A percentile compares a stretch with the other conserved stretches of the same genome.
phyloP scores from a whole-genome alignment of 192 early-diverging fungal genomes.

The Backusella morwellensis region DNA sequence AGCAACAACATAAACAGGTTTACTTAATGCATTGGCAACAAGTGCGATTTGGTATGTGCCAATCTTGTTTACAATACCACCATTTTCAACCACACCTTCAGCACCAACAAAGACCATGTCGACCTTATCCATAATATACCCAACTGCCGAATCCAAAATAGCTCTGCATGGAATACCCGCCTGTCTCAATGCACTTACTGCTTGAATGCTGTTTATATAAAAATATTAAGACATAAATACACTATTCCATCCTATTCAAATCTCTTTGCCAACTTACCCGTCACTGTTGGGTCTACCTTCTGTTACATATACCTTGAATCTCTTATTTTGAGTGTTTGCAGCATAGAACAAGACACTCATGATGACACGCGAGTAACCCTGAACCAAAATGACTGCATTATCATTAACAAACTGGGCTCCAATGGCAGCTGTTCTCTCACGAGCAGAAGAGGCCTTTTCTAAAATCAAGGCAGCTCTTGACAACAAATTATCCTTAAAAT shows the following conservation, averaged over 20 bases:
- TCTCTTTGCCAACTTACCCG: conserved; percentile 44
- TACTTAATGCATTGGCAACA: conserved; percentile 91
- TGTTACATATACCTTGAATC: conserved; percentile 93
- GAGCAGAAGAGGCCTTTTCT: conserved; percentile 64
- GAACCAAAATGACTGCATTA: conserved; percentile 79
- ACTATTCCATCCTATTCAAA: not conserved
- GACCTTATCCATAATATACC: conserved; percentile 93
- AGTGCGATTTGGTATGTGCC: conserved; percentile 96
- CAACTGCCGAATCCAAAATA: conserved; percentile 89
- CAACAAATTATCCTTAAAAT: conserved; percentile 66
- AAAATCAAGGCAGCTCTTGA: conserved; percentile 71
- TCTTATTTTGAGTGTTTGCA: conserved; percentile 67
- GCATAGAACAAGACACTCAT: conserved; percentile 81
- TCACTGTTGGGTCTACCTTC: conserved; percentile 78
- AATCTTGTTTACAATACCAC: conserved; percentile 96
- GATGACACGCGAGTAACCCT: conserved; percentile 94
- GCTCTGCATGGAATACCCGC: conserved; percentile 81
- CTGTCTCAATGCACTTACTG: conserved; percentile 65
- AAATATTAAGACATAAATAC: not conserved
- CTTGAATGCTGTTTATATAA: conserved; percentile 42
- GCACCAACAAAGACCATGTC: conserved; percentile 97
- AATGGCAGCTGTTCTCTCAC: conserved; percentile 75
- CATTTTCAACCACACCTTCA: conserved; percentile 97
- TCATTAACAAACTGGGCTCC: conserved; percentile 82
- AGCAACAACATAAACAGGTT: conserved; percentile 92